Evolutionary conservation across 257 asterid species (phyloP), one percentile per base, ranked within the genome.

Genomic region (Solanum piurae): DNA sequence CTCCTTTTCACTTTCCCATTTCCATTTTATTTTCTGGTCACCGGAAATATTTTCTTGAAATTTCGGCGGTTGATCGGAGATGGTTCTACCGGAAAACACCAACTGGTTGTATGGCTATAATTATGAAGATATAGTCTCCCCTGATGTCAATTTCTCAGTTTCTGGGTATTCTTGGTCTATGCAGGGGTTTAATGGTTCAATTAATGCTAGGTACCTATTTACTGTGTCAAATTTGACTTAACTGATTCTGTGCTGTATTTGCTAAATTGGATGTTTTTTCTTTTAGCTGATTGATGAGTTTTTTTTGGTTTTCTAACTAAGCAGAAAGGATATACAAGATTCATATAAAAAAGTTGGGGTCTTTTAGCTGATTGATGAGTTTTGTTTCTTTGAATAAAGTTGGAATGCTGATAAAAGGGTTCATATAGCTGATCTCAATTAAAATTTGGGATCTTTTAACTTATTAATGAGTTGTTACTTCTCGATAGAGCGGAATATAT

Each of bases 51-150:
- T 79, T 79, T 79, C 64, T 44, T 44, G 62, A 37, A 36, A 36
- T 27, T 27, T 64, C 38, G 64, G 66, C 84, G 38, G 31, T 1
- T 79, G 84, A 44, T 44, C 84, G 88, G 64, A 90, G 88, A 96
- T 96, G 99, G 98, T 91, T 92, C 90, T 93, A 5, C 98, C 94
- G 89, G 98, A 94, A 84, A 92, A 68, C 89, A 94, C 98, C 71
- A 93, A 95, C 89, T 96, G 99, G 98, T 93, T 96, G 38, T 95
- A 92, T 77, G 99, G 93, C 88, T 95, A 94, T 55, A 96, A 92
- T 86, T 91, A 93, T 83, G 99, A 92, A 89, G 99, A 94, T 82
- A 93, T 95, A 23, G 20, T 94, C 16, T 93, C 83, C 20, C 92
- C 98, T 40, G 93, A 89, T 80, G 93, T 83, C 84, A 92, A 89